A percentile compares a stretch with the other conserved stretches of the same genome.
Conservation (phyloP, 352 stramenopile genomes). For the Globisporangium apiculatum region DNA sequence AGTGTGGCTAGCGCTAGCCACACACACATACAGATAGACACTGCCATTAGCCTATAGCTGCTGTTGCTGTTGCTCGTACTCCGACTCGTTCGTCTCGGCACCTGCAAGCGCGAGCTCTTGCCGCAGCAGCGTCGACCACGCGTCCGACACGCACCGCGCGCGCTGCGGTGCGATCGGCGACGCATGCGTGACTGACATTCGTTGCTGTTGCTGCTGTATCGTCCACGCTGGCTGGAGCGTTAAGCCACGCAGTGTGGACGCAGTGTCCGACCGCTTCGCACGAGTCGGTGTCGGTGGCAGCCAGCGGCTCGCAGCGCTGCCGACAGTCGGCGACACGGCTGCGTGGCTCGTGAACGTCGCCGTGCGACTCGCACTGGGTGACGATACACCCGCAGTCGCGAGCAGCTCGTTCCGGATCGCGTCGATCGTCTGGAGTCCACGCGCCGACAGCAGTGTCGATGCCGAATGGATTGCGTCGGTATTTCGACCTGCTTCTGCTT, state of each 20-base stretch:
- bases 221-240: constrained; percentile 16
- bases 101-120: constrained; percentile 11
- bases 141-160: constrained; percentile 14
- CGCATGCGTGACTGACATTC: too few species aligned
- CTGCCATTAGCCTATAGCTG: background rate
- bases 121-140: constrained; percentile 35
- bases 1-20: too few species aligned
- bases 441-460: constrained; percentile 21
- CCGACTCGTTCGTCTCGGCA: background rate
- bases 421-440: constrained; percentile 34
- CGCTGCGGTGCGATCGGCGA: background rate
- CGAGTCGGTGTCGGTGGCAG: too few species aligned
- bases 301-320: background rate
- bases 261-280: constrained; percentile 8
- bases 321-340: background rate
- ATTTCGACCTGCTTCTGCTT: too few species aligned
- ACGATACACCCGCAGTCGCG: constrained; percentile 2
- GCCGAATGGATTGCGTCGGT: background rate
- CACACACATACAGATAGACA: too few species aligned
- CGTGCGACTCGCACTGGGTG: constrained; percentile 3
- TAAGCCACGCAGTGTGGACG: constrained; percentile 21
- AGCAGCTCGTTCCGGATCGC: constrained; percentile 38
- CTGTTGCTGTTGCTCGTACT: background rate
- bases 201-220: constrained; percentile 3
- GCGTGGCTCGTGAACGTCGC: constrained; percentile 8